A percentile compares a stretch with the other conserved stretches of the same genome.
These are phyloP conservation scores for Hyaloscypha bicolor DNA, from an alignment of 495 filamentous ascomycete species.

Conservation along the genomic window DNA sequence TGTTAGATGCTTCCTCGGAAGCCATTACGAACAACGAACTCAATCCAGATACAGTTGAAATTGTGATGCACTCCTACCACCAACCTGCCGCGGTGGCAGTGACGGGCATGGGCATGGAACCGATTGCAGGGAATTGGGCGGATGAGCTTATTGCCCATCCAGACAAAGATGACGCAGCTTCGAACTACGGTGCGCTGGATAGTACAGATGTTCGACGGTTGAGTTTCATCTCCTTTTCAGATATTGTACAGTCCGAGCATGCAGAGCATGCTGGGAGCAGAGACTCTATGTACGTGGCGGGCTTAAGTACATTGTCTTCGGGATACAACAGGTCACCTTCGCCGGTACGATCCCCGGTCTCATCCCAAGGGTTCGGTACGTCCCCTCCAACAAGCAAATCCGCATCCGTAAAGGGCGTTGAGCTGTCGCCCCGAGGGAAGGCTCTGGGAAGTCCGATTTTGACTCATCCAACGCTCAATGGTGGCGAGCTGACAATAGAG, in stretches of 20 bases:
- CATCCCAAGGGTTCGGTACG: conserved; percentile 60
- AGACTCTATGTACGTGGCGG: conserved; percentile 62
- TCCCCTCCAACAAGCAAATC: conserved; percentile 71
- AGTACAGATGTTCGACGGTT: conserved; percentile 76
- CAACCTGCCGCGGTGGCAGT: conserved; percentile 72
- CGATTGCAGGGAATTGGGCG: conserved; percentile 42
- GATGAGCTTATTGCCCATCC: conserved; percentile 58
- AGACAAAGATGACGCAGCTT: conserved; percentile 55
- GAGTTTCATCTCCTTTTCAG: conserved; percentile 92
- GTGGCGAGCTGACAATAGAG: conserved; percentile 79
- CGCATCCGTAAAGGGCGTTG: conserved; percentile 65
- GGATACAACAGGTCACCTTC: conserved; percentile 69
- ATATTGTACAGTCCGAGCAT: conserved; percentile 91
- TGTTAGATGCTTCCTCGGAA: conserved; percentile 83
- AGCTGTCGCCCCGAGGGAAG: conserved; percentile 58
- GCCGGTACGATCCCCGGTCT: conserved; percentile 70
- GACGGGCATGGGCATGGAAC: conserved; percentile 45
- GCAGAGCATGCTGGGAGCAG: conserved; percentile 55
- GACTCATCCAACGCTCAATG: conserved; percentile 33
- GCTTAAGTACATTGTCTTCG: conserved; percentile 53
- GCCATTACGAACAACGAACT: conserved; percentile 82
- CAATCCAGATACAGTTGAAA: conserved; percentile 82
- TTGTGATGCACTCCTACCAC: conserved; percentile 79
- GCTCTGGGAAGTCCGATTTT: conserved; percentile 52
- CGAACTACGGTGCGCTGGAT: conserved; percentile 74